Conservation (phyloP, 2,329 filamentous ascomycete species). For the Paecilomyces sp. region DNA sequence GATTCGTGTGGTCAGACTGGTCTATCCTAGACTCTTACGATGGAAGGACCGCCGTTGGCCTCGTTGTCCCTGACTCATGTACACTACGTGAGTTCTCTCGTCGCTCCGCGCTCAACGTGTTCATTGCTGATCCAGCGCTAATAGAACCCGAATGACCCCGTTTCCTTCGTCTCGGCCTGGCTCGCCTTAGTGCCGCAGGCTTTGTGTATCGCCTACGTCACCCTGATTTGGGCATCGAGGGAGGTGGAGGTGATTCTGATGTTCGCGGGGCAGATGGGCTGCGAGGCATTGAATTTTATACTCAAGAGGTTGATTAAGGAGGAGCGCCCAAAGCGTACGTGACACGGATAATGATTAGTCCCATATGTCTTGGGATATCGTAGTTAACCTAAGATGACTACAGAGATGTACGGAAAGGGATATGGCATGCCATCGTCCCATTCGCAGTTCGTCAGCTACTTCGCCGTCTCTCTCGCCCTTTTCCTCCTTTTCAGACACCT, state of each 20-base stretch:
- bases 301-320: conserved; percentile 90
- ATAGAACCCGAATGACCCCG: conserved; percentile 74
- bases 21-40: background rate
- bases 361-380: background rate
- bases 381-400: conserved; percentile 2
- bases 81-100: conserved; percentile 64
- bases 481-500: conserved; percentile 79
- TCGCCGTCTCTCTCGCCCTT: conserved; percentile 73
- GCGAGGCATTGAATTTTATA: conserved; percentile 82
- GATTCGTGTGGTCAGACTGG: background rate
- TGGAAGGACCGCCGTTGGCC: conserved; percentile 54
- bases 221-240: conserved; percentile 82
- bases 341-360: background rate
- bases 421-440: conserved; percentile 98
- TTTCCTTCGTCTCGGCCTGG: conserved; percentile 87
- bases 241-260: conserved; percentile 84
- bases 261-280: conserved; percentile 84
- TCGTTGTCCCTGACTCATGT: conserved; percentile 94
- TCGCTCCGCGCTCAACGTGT: background rate
- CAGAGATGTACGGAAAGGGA: conserved; percentile 74
- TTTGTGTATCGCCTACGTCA: conserved; percentile 81
- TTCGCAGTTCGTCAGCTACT: conserved; percentile 90
- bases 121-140: background rate
- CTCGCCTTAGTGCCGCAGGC: conserved; percentile 90
- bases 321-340: conserved; percentile 68